Base-by-base conservation (phyloP, 176 grass and related monocot genomes). In the Luzula sylvatica region DNA sequence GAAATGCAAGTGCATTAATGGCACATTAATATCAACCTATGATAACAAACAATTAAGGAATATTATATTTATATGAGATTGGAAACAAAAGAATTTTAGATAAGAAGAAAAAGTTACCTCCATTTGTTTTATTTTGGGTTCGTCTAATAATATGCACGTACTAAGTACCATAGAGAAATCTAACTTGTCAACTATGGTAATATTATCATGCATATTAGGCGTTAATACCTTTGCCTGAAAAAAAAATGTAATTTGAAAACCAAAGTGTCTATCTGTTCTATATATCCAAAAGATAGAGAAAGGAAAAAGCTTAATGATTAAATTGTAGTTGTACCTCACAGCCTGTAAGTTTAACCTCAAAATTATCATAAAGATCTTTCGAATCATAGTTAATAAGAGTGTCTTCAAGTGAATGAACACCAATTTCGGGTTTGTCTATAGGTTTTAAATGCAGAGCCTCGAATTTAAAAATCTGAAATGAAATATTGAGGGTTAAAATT, bases 111-210 rank as follows among this genome's bases (percentile, higher is more conserved):
- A 32, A 73, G 63, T 61, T 84, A 95, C 90, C 90, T 95, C 80
- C 16, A 88, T 69, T 25, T 85, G 71, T 75, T 86, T 86, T 66
- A 95, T 53, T 66, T 68, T 21, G 47, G 83, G 73, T 79, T 95
- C 90, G 58, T 88, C 83, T 38, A 76, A 69, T 22, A 95, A 73
- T 52, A 78, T 44, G 72, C 90, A 95, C n/a, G 71, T 20, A 42
- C 67, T 42, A 59, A 82, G 53, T 43, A 75, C 22, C 70, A 79
- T 14, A 20, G 74, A 88, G 53, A 69, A 56, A 70, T 82, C 72
- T 59, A 80, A 65, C 62, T 86, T 76, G 42, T 79, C 50, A 21
- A 95, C 41, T 32, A 79, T 78, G 23, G 70, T 67, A 26, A 78
- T 43, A 55, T 66, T 29, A 58, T 66, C 79, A 67, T 81, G 55